Evolutionary conservation across 805 yeast species (phyloP), one percentile per base, ranked within the genome.

Genomic region (Priceomyces melissophilus): DNA sequence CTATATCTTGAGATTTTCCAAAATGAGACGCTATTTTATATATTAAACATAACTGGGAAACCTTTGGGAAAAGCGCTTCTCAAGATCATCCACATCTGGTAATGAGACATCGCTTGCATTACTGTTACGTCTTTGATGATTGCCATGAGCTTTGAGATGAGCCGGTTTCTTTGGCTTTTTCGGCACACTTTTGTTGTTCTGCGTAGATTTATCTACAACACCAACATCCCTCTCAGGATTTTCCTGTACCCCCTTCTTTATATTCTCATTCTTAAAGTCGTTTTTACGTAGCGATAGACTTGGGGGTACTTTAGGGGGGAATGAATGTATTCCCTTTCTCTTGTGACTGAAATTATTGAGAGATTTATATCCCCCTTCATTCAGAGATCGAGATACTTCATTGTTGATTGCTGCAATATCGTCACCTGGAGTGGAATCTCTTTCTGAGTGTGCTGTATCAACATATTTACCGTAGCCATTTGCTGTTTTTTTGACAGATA

Each of bases 401-500:
- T 46, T 45, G 46, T 65, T 65, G 11, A 65, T 64, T 3, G 65
- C 63, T 6, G 55, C 57, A 12, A 65, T 44, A 28, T 65, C 69
- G 12, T 66, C 71, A 11, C 53, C 64, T 35, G 57, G 68, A 37
- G 54, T 55, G 25, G 25, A 20, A 20, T 20, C 25, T 20, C 25
- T 20, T 20, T 4, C 4, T 5, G 7, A 20, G 25, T 20, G 25
- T 4, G 25, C 25, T 10, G 36, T 26, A 37, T 74, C 82, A 0
- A 90, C 81, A 55, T 75, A 86, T 55, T 79, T 78, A 6, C 96
- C 96, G 59, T 89, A 88, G 0, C 96, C 96, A 4, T 71, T 60
- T 0, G 96, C 96, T 0, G 91, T 81, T 50, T 77, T 82, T 12
- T 63, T 56, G 0, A 75, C 64, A 2, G 76, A 75, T 10, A 76